Conservation (phyloP, 2,329 filamentous ascomycete genomes). For the Alternaria panax region DNA sequence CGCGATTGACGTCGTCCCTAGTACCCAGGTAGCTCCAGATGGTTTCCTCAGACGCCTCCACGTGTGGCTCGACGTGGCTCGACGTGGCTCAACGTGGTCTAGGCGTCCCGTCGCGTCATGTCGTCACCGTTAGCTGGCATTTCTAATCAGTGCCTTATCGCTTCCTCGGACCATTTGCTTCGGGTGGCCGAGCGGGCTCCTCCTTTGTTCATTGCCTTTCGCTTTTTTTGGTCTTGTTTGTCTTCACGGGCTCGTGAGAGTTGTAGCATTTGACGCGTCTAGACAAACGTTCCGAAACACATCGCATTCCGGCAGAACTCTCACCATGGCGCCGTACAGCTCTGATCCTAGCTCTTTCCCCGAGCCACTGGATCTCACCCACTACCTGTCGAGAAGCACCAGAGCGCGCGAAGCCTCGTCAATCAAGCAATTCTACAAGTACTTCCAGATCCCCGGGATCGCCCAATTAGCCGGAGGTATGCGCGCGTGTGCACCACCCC, state of each 20-base stretch:
- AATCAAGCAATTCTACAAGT: slow-evolving; percentile 87
- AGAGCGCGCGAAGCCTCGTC: slow-evolving; percentile 69
- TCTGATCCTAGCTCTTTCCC: slow-evolving; percentile 44
- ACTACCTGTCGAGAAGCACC: slow-evolving; percentile 77
- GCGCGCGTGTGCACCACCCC: neutral
- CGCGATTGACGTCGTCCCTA: neutral
- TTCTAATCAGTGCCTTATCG: slow-evolving; percentile 41
- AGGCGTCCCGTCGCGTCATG: slow-evolving; percentile 16
- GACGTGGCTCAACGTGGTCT: slow-evolving; percentile 17
- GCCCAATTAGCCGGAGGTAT: slow-evolving; percentile 67
- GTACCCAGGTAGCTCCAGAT: neutral
- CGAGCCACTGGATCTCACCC: slow-evolving; percentile 75
- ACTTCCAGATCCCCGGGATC: slow-evolving; percentile 71
- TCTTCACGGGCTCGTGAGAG: slow-evolving; percentile 16
- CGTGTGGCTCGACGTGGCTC: slow-evolving; percentile 9
- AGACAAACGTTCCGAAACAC: neutral
- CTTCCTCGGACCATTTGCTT: slow-evolving; percentile 9
- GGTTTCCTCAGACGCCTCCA: neutral
- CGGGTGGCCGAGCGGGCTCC: slow-evolving; percentile 20
- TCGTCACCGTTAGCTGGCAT: slow-evolving; percentile 31
- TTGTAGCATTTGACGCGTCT: neutral
- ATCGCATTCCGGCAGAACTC: neutral
- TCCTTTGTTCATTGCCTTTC: neutral
- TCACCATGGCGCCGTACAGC: slow-evolving; percentile 34
- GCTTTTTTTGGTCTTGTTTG: slow-evolving; percentile 18